Percentiles rank a stretch among this genome's conserved stretches.
Evolutionary conservation across 257 asterid genomes (phyloP).

Genomic region (Nicotiana attenuata): DNA sequence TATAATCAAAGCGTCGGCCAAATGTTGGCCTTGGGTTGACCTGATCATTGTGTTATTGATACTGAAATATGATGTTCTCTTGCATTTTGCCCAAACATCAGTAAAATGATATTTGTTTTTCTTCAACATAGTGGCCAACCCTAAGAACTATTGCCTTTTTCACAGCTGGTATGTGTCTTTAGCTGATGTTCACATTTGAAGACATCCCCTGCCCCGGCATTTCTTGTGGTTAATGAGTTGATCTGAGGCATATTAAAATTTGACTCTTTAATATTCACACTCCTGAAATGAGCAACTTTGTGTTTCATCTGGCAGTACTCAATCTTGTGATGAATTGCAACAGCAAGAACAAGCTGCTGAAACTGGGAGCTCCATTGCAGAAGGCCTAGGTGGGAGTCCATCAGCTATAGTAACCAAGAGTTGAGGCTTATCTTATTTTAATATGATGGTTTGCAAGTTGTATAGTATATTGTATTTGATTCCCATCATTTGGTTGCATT

Average conservation of each 20-base stretch:
- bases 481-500: neutral
- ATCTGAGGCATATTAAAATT: neutral
- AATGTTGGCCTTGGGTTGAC: neutral
- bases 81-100: neutral
- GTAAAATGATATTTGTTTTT: neutral
- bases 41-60: neutral
- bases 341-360: neutral
- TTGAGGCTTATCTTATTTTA: neutral
- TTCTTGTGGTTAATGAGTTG: neutral
- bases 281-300: neutral
- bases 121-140: neutral
- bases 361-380: constrained; percentile 6
- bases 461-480: neutral
- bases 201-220: neutral
- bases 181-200: neutral
- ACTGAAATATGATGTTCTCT: neutral
- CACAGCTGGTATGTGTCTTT: neutral
- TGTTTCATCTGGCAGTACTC: constrained; percentile 2
- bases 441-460: neutral
- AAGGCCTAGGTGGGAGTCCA: neutral
- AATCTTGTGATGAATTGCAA: constrained; percentile 3
- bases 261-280: neutral
- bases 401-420: constrained; percentile 1
- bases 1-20: neutral
- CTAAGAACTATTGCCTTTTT: neutral